Percentiles rank a stretch among this genome's conserved stretches.
phyloP scores from a whole-genome alignment of 163 green algal species.

The Volvox carteri region DNA sequence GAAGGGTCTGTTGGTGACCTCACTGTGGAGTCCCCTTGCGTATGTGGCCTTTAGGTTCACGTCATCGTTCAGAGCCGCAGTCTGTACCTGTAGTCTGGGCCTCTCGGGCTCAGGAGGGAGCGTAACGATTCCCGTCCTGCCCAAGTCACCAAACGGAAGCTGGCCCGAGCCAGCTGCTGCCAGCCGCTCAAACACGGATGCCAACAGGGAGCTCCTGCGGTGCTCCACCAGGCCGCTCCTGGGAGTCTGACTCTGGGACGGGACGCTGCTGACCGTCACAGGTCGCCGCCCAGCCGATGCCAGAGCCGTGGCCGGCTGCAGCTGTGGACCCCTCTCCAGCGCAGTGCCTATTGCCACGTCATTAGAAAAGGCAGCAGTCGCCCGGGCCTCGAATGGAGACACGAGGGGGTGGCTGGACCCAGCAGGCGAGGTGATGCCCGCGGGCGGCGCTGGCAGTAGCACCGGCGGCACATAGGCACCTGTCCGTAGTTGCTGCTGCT shows the following conservation, averaged over 20 bases:
- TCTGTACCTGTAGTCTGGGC: conserved; percentile 12
- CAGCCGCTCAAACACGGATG: conserved; percentile 18
- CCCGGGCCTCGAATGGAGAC: neutral
- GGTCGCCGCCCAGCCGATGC: neutral
- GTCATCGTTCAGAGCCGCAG: too few relatives aligned
- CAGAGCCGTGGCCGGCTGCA: neutral
- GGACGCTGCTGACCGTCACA: neutral
- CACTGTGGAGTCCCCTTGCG: too few relatives aligned
- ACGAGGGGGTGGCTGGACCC: neutral
- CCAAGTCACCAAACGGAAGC: neutral
- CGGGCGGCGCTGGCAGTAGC: neutral
- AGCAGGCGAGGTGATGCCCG: neutral
- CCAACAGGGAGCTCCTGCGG: neutral
- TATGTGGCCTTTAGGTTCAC: too few relatives aligned
- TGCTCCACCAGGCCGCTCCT: neutral
- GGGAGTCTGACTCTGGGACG: neutral
- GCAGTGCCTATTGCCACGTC: too few relatives aligned
- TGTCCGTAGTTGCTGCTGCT: neutral
- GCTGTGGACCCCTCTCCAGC: too few relatives aligned
- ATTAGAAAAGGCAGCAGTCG: too few relatives aligned
- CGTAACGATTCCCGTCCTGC: neutral
- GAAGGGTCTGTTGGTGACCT: too few relatives aligned
- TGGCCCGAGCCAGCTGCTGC: conserved; percentile 23
- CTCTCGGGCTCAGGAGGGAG: neutral
- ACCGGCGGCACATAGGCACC: neutral